These are phyloP conservation scores for Naganishia sp. DNA, from an alignment of 1,284 basidiomycete genomes.

Conservation along the genomic window DNA sequence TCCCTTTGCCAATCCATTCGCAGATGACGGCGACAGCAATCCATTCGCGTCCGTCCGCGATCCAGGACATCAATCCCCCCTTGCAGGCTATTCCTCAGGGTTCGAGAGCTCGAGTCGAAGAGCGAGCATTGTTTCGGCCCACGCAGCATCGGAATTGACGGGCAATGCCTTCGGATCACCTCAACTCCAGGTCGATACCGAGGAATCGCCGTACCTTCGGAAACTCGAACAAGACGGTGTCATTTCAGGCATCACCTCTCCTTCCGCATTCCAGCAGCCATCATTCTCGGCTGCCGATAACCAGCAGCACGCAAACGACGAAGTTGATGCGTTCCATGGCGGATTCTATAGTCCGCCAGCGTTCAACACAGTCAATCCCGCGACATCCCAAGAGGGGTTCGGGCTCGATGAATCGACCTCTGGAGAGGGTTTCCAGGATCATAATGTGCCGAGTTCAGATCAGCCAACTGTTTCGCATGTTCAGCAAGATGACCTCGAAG, in stretches of 20 bases:
- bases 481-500: constrained; percentile 5
- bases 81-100: constrained; percentile 4
- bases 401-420: neutral
- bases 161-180: neutral
- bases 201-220: constrained; percentile 18
- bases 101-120: neutral
- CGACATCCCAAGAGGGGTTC: neutral
- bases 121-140: neutral
- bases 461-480: neutral
- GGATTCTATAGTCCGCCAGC: constrained; percentile 16
- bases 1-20: constrained; percentile 55
- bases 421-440: neutral
- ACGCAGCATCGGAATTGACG: neutral
- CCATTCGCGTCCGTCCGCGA: constrained; percentile 34
- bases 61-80: constrained; percentile 20
- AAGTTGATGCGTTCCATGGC: constrained; percentile 17
- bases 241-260: constrained; percentile 14
- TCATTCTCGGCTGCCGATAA: neutral
- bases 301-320: neutral
- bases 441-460: constrained; percentile 1
- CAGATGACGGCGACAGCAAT: constrained; percentile 32
- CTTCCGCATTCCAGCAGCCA: neutral
- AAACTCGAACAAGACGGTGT: constrained; percentile 23
- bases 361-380: neutral
- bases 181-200: neutral